phyloP scores from a whole-genome alignment of 495 filamentous ascomycete genomes.

The Xeromyces bisporus region DNA sequence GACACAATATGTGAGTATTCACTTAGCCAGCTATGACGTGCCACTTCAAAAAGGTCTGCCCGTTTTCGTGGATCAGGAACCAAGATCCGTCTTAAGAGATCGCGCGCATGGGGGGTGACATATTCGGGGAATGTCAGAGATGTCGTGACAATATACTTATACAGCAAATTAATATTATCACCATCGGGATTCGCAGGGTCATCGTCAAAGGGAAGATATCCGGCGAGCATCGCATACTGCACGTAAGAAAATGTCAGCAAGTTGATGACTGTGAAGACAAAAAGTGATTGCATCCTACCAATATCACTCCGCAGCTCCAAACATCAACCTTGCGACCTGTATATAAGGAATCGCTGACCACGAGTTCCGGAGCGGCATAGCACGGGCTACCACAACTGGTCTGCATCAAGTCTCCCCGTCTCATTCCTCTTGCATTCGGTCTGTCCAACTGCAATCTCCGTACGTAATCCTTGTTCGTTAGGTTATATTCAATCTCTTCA shows the following conservation, averaged over 20 bases:
- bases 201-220: constrained; percentile 97
- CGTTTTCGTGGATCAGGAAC: constrained; percentile 93
- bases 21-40: constrained; percentile 93
- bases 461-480: constrained; percentile 71
- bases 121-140: constrained; percentile 98
- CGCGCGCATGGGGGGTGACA: constrained; percentile 89
- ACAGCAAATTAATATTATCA: constrained; percentile 96
- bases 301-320: constrained; percentile 97
- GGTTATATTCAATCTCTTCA: constrained; percentile 76
- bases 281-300: constrained; percentile 44
- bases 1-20: constrained; percentile 90
- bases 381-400: constrained; percentile 49
- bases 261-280: background rate
- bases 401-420: constrained; percentile 48
- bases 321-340: constrained; percentile 97
- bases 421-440: constrained; percentile 68
- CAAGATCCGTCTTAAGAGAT: constrained; percentile 79
- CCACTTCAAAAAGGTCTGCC: constrained; percentile 94
- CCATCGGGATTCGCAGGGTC: constrained; percentile 97
- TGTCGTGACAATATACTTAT: constrained; percentile 98
- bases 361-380: constrained; percentile 92
- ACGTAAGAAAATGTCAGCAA: constrained; percentile 1
- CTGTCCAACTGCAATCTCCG: constrained; percentile 61
- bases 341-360: constrained; percentile 94
- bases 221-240: constrained; percentile 97